Evolutionary conservation across 2,329 filamentous ascomycete genomes (phyloP), one percentile per base, ranked within the genome.

Genomic region (Neopestalotiopsis sp.): DNA sequence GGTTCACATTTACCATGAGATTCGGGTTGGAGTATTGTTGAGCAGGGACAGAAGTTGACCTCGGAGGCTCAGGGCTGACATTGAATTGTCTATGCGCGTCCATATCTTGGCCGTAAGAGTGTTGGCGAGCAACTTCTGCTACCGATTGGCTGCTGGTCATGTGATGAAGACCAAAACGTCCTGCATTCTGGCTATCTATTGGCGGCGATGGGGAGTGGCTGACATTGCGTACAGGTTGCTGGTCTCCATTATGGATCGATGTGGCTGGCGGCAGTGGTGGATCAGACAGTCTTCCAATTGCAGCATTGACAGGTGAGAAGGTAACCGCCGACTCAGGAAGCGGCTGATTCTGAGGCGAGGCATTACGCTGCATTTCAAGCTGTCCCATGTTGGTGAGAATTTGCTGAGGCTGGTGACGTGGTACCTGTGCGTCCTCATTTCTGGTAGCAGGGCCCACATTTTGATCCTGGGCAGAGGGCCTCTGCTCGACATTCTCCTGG

Each of bases 1-100:
- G 72, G 20, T 74, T 74, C 12, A 77, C 69, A 24, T 76, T 76
- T 28, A 77, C 72, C 58, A 74, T 73, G 20, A 78, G 67, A 61
- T 73, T 75, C 9, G 69, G 71, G 34, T 71, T 74, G 3, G 77
- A 77, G 12, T 71, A 70, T 53, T 76, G 75, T 49, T 77, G 56
- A 42, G 68, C 69, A 6, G 65, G 70, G 1, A 66, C 38, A 14
- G 59, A 67, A 20, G 42, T 53, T 17, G 28, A 7, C 49, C 68
- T 69, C 14, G 71, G 68, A 1, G 74, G 76, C 24, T 78, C 76
- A 2, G 75, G 75, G 53, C 72, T 76, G 6, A 78, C 75, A 57
- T 69, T 76, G 24, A 72, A 69, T 14, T 71, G 70, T 32, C 76
- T 73, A 20, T 71, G 69, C 1, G 65, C 59, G 1, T 63, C 34